phyloP scores from a whole-genome alignment of 441 rosid species.

The Erodium texanum region DNA sequence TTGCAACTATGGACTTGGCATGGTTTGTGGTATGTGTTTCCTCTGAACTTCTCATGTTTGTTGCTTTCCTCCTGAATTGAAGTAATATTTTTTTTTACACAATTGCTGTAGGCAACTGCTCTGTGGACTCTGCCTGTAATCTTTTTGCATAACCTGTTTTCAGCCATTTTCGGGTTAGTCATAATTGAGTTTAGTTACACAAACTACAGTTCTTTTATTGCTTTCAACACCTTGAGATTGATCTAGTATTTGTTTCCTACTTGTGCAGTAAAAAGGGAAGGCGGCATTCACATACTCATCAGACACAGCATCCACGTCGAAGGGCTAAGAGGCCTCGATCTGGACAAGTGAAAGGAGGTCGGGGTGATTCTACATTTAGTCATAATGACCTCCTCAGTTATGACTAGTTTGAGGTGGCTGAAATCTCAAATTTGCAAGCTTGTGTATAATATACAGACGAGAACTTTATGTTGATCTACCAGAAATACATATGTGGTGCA shows the following conservation, averaged over 20 bases:
- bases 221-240: neutral
- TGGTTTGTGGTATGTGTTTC: slow-evolving; percentile 38
- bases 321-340: slow-evolving; percentile 25
- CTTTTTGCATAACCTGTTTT: slow-evolving; percentile 29
- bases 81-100: neutral
- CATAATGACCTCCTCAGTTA: neutral
- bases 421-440: too few relatives aligned
- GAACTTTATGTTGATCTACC: neutral
- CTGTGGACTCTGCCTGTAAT: slow-evolving; percentile 30
- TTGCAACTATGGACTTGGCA: slow-evolving; percentile 37
- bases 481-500: neutral
- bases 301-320: slow-evolving; percentile 13
- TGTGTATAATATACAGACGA: neutral
- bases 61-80: neutral
- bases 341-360: neutral
- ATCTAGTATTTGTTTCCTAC: neutral
- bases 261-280: slow-evolving; percentile 25
- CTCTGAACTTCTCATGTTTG: slow-evolving; percentile 1
- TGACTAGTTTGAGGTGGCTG: neutral
- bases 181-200: slow-evolving; percentile 1
- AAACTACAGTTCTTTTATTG: neutral
- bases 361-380: neutral
- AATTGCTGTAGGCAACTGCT: slow-evolving; percentile 29
- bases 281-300: slow-evolving; percentile 16
- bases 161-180: slow-evolving; percentile 33